Conservation (phyloP, 2,329 filamentous ascomycete species). For the Aspergillus texensis region DNA sequence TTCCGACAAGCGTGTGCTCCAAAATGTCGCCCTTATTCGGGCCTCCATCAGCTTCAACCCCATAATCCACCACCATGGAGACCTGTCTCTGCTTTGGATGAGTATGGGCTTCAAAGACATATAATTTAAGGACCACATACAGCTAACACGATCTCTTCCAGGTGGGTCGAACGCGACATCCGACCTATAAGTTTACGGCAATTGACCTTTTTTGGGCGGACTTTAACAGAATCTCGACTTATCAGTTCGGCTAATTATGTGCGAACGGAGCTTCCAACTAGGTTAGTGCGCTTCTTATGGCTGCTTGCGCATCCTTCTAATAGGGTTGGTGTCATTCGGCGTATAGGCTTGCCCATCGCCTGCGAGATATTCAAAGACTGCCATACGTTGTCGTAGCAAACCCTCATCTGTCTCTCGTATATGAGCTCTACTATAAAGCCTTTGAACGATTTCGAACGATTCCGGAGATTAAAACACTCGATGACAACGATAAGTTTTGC, state of each 20-base stretch:
- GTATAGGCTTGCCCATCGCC: conserved; percentile 79
- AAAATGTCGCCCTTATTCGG: conserved; percentile 31
- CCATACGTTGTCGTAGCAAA: conserved; percentile 98
- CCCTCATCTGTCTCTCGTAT: conserved; percentile 88
- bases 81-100: conserved; percentile 61
- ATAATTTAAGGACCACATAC: background rate
- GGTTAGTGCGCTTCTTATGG: conserved; percentile 50
- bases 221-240: conserved; percentile 83
- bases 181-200: conserved; percentile 95
- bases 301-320: conserved; percentile 5
- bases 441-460: conserved; percentile 88
- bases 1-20: conserved; percentile 26
- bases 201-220: conserved; percentile 95
- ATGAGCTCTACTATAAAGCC: conserved; percentile 95
- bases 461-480: conserved; percentile 77
- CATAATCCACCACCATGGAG: conserved; percentile 58
- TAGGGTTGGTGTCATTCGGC: background rate
- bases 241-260: conserved; percentile 98
- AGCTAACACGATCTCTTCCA: conserved; percentile 41
- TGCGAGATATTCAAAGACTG: conserved; percentile 95
- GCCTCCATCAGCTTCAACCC: conserved; percentile 13
- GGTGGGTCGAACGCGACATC: conserved; percentile 91
- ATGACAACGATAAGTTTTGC: conserved; percentile 90
- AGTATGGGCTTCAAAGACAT: conserved; percentile 45
- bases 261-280: conserved; percentile 85